Evolutionary conservation across 78 protist species (phyloP), one percentile per base, ranked within the genome.

Genomic region (Capsaspora owczarzaki): DNA sequence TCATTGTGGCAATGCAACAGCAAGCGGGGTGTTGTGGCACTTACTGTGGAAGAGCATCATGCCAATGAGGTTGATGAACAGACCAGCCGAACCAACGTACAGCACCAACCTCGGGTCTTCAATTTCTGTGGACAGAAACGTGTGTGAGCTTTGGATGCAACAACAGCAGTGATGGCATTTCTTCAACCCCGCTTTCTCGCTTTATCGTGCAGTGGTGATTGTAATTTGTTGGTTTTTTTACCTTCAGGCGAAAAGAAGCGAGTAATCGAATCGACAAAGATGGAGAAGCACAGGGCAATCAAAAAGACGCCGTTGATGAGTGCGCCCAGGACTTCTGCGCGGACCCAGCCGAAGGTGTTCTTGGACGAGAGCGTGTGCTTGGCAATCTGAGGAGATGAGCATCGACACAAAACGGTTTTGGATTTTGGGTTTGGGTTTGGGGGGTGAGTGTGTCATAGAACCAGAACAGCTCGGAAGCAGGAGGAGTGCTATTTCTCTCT

Each of bases 321-420:
- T 27, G 91, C 95, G 43, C 96, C 97, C 22, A 95, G 53, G 5
- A 90, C 79, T 49, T 92, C 97, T 0, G 92, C 81, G 43, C 97
- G 85, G 2, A 82, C 81, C 87, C 85, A 89, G n/a, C 97, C 96
- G 74, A 85, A 94, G 1, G 93, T 78, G 82, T 80, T 81, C 10
- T 49, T 42, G 43, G 61, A 66, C 23, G 89, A 84, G 29, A 56
- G 12, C 14, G 66, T 56, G 20, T 12, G 20, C n/a, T 56, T 56
- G 35, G 66, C 66, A 12, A 29, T 29, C 66, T 56, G 66, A 56
- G 20, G 66, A n/a, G n/a, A n/a, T n/a, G n/a, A n/a, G n/a, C n/a
- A n/a, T n/a, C n/a, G n/a, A n/a, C n/a, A n/a, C n/a, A n/a, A n/a
- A n/a, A n/a, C n/a, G n/a, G n/a, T n/a, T n/a, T n/a, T n/a, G n/a